Base-by-base conservation (phyloP, 2,329 filamentous ascomycete genomes). In the Colletotrichum cordylinicola region DNA sequence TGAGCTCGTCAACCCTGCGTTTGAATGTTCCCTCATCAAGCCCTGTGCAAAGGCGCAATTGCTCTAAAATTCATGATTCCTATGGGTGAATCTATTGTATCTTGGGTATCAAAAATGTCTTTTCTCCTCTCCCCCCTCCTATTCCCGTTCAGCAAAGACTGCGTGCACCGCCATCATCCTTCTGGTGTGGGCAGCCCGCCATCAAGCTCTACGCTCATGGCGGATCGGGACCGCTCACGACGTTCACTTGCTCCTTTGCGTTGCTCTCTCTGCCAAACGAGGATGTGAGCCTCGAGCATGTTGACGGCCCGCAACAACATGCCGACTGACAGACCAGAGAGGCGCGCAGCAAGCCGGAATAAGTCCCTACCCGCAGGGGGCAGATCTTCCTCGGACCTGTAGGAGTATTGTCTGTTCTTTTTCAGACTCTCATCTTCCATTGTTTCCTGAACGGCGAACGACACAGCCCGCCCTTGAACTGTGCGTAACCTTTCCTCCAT, bases 211-310 rank as follows among this genome's bases (percentile, higher is more conserved):
- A 62, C 33, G 13, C 56, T 29, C 61, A 66, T 55, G 12, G 43
- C 16, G 8, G 52, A 52, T n/a, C 56, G 31, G 18, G 64, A 74
- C 6, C 65, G 67, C 18, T 70, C 70, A 10, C 58, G 66, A 18
- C 74, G 71, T 43, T 76, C 70, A 27, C 15, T 74, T 13, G 65
- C 71, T 15, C 48, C 72, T 33, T 35, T 74, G 6, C 61, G 33
- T 55, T 76, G 66, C 33, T 77, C 76, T 35, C 71, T 79, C 65
- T 86, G 85, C 84, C 84, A 86, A 24, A 73, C 69, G 2, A 82
- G 72, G n/a, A 86, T 81, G 12, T 79, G 79, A 21, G 81, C 81
- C 69, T 87, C 85, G 37, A 86, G 75, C 81, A 83, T 85, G 75
- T 86, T 85, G 9, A 86, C 82, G 31, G 84, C 84, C 31, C 82